These are phyloP conservation scores for Talaromyces wortmannii DNA, from an alignment of 495 filamentous ascomycete species.

Conservation along the genomic window DNA sequence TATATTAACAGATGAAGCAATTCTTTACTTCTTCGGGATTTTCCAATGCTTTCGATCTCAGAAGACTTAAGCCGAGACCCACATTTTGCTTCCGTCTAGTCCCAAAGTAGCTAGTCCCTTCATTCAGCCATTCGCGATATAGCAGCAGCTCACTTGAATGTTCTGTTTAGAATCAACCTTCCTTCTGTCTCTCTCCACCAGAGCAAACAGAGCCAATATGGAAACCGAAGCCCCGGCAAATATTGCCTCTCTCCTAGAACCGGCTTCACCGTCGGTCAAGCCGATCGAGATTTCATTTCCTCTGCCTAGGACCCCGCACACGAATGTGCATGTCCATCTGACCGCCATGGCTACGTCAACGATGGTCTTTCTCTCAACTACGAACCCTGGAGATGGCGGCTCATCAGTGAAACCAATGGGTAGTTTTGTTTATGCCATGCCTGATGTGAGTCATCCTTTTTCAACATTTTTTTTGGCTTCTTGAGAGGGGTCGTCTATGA, in stretches of 20 bases:
- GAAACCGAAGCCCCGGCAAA: not conserved
- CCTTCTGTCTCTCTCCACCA: too few species aligned
- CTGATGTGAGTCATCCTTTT: conserved; percentile 54
- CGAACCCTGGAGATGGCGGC: conserved; percentile 48
- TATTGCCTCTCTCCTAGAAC: conserved; percentile 11
- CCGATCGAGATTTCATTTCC: conserved; percentile 67
- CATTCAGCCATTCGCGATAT: too few species aligned
- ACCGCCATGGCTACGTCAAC: conserved; percentile 59
- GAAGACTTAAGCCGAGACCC: too few species aligned
- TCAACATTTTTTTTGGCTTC: not conserved
- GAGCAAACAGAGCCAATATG: not conserved
- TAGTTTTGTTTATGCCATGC: conserved; percentile 89
- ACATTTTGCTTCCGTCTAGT: too few species aligned
- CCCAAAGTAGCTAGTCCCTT: too few species aligned
- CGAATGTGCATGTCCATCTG: conserved; percentile 72
- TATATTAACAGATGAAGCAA: too few species aligned
- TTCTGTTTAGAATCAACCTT: too few species aligned
- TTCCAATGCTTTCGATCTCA: too few species aligned
- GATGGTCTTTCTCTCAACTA: conserved; percentile 71
- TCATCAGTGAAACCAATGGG: conserved; percentile 32
- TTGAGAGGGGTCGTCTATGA: not conserved
- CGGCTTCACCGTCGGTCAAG: conserved; percentile 23
- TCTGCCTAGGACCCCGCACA: conserved; percentile 68
- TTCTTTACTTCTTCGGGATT: too few species aligned
- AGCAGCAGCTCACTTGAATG: too few species aligned